Conservation (phyloP, 1,284 basidiomycete genomes). For the Melampsora larici-populina region DNA sequence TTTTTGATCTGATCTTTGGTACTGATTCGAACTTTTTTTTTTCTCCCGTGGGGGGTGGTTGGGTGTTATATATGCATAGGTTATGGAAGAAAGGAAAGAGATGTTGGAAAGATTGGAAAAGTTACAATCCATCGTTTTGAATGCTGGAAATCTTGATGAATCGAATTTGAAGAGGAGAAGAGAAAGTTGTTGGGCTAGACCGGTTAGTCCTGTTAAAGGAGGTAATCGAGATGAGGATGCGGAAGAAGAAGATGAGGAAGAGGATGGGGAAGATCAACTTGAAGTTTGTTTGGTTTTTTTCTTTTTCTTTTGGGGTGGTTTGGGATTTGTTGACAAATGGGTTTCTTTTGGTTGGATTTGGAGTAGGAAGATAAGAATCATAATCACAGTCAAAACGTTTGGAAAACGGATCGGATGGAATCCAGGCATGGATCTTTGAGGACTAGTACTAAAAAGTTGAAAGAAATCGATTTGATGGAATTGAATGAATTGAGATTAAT, state of each 20-base stretch:
- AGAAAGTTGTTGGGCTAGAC: not conserved
- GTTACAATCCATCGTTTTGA: slow-evolving; percentile 36
- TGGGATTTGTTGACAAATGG: too few species aligned
- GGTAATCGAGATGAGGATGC: too few species aligned
- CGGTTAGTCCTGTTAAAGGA: slow-evolving; percentile 27
- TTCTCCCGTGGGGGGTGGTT: too few species aligned
- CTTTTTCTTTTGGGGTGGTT: too few species aligned
- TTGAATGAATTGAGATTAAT: not conserved
- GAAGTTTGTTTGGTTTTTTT: too few species aligned
- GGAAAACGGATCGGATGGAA: too few species aligned
- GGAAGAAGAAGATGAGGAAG: not conserved
- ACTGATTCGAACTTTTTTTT: not conserved
- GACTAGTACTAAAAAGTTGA: too few species aligned
- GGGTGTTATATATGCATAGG: too few species aligned
- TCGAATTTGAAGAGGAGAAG: not conserved
- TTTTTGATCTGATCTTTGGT: too few species aligned
- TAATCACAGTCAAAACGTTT: too few species aligned
- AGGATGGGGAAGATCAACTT: not conserved
- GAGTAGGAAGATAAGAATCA: not conserved
- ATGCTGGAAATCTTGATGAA: slow-evolving; percentile 22
- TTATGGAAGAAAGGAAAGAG: slow-evolving; percentile 13
- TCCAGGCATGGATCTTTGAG: too few species aligned
- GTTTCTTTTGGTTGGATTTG: not conserved
- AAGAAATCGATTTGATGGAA: slow-evolving; percentile 11
- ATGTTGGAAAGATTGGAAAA: slow-evolving; percentile 22